Conservation (phyloP, 768 basidiomycete genomes). For the Leccinum ochraceum region DNA sequence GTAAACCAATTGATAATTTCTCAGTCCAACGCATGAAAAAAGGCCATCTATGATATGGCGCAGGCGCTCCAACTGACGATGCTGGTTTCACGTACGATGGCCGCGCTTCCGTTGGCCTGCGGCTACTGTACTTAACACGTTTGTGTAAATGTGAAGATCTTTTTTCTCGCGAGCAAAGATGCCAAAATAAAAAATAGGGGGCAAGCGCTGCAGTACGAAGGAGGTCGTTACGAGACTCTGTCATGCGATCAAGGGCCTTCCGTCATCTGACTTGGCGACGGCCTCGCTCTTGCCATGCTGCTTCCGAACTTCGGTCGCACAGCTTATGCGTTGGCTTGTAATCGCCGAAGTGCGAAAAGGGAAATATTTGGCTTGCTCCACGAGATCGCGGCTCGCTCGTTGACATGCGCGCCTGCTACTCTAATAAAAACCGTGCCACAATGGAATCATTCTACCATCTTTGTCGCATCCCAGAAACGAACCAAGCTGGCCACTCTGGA, state of each 20-base stretch:
- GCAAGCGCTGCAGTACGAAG: neutral
- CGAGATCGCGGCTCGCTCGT: neutral
- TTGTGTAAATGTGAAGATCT: neutral
- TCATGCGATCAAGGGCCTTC: too few relatives aligned
- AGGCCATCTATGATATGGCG: neutral
- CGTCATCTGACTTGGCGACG: neutral
- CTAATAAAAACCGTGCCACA: neutral
- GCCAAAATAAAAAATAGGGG: too few relatives aligned
- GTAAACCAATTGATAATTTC: too few relatives aligned
- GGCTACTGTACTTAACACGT: too few relatives aligned
- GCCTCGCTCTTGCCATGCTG: slow-evolving; percentile 4
- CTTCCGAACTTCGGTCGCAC: neutral
- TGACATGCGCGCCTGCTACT: slow-evolving; percentile 16
- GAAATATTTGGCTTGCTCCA: neutral
- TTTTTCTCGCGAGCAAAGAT: neutral
- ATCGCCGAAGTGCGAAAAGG: neutral
- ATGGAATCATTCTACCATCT: neutral
- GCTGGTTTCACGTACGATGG: neutral
- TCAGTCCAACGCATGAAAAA: neutral
- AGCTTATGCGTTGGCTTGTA: neutral
- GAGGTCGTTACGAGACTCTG: too few relatives aligned
- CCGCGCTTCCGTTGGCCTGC: neutral
- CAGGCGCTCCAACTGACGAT: neutral
- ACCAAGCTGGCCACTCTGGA: slow-evolving; percentile 1
- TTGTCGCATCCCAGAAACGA: slow-evolving; percentile 9